Evolutionary conservation across 176 grass and related monocot genomes (phyloP).

Genomic region (Oryza glaberrima): DNA sequence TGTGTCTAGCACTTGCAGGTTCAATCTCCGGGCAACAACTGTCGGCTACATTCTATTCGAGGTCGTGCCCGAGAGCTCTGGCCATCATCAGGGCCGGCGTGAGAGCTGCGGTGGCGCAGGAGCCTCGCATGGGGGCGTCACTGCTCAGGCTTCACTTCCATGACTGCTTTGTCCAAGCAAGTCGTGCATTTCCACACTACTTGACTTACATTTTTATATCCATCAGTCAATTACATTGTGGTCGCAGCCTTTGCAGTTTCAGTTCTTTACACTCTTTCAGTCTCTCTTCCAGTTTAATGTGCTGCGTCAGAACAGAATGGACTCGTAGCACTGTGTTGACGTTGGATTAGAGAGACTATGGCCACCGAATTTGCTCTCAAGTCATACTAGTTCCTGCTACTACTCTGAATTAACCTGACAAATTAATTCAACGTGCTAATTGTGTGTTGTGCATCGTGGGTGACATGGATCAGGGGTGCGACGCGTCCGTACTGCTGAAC

Average conservation of each 20-base stretch:
- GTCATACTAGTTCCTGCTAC: neutral
- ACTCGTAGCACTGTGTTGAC: neutral
- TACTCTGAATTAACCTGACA: neutral
- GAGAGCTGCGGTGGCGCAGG: constrained; percentile 50
- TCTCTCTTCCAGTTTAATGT: neutral
- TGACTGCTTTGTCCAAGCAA: constrained; percentile 91
- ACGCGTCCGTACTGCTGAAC: constrained; percentile 59
- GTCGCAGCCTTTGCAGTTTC: neutral
- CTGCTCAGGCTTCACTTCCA: constrained; percentile 86
- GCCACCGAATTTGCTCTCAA: neutral
- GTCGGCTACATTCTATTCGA: constrained; percentile 67
- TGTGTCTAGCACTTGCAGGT: constrained; percentile 44
- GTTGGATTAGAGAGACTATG: too few species aligned
- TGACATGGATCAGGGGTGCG: constrained; percentile 47
- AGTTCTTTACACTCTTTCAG: neutral
- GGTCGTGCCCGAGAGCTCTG: constrained; percentile 57
- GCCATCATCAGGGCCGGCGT: constrained; percentile 55
- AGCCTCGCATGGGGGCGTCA: constrained; percentile 78
- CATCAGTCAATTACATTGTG: neutral
- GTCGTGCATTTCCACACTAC: constrained; percentile 28
- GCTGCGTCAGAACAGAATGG: neutral
- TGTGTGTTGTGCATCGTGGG: neutral
- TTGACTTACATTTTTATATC: neutral
- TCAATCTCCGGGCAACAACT: constrained; percentile 65
- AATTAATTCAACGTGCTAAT: neutral